phyloP scores from a whole-genome alignment of 2,329 filamentous ascomycete genomes.

The Ophiostoma sp. region DNA sequence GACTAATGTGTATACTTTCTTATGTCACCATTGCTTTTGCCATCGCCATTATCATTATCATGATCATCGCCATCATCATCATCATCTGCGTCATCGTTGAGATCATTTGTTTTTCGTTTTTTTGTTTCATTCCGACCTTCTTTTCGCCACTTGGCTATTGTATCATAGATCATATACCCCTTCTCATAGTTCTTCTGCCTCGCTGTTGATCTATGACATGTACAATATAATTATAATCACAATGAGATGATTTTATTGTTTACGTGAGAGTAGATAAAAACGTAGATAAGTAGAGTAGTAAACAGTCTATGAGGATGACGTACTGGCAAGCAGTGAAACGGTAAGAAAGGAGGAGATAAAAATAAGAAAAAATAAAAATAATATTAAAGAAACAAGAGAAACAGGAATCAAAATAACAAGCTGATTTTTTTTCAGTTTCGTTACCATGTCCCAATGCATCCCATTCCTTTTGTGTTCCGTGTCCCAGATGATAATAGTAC shows the following conservation, averaged over 20 bases:
- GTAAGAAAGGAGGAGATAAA: too few species aligned
- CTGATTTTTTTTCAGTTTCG: too few species aligned
- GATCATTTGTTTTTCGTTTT: conserved; percentile 6
- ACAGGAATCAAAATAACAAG: too few species aligned
- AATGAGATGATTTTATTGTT: background rate
- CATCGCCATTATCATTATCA: background rate
- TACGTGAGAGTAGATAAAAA: too few species aligned
- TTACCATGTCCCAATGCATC: too few species aligned
- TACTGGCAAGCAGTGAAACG: too few species aligned
- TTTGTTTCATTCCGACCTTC: conserved; percentile 10
- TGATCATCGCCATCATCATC: background rate
- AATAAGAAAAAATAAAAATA: too few species aligned
- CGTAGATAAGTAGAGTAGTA: too few species aligned
- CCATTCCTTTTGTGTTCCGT: too few species aligned
- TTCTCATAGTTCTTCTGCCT: background rate
- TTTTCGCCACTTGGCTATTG: background rate
- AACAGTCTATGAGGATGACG: too few species aligned
- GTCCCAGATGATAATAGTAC: too few species aligned
- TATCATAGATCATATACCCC: conserved; percentile 17
- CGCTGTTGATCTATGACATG: conserved; percentile 6
- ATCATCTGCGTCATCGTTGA: conserved; percentile 3
- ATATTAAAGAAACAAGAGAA: too few species aligned
- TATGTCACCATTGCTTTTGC: background rate
- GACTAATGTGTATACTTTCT: conserved; percentile 14
- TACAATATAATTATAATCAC: conserved; percentile 7